A percentile compares a stretch with the other conserved stretches of the same genome.
Conservation (phyloP, 2,329 filamentous ascomycete genomes). For the Ceratocystis cubensis region DNA sequence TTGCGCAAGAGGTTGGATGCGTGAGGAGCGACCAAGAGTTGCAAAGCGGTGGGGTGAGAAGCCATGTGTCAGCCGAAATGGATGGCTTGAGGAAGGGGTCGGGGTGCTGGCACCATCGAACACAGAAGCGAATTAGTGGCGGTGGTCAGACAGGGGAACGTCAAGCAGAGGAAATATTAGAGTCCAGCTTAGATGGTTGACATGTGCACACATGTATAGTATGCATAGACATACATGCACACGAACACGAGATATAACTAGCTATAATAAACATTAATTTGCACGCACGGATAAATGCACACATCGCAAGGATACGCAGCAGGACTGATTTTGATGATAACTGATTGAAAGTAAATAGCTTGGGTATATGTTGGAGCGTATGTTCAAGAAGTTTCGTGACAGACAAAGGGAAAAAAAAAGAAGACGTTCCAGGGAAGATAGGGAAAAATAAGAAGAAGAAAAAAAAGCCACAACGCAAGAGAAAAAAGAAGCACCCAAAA, state of each 20-base stretch:
- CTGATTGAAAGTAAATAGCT: slow-evolving; percentile 13
- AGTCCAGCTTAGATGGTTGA: not conserved
- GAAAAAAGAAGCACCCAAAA: not conserved
- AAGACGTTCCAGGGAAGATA: not conserved
- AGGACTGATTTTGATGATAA: slow-evolving; percentile 18
- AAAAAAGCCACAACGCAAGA: slow-evolving; percentile 22
- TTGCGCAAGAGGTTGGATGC: slow-evolving; percentile 38
- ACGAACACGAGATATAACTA: not conserved
- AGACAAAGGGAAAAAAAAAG: slow-evolving; percentile 22
- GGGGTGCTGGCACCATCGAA: not conserved
- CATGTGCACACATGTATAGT: not conserved
- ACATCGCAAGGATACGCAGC: not conserved
- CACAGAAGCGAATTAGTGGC: not conserved
- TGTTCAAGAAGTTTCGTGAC: slow-evolving; percentile 12
- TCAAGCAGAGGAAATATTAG: not conserved
- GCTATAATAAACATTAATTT: not conserved
- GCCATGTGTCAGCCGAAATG: not conserved
- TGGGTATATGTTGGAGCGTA: slow-evolving; percentile 6
- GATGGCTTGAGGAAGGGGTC: not conserved
- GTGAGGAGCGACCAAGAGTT: slow-evolving; percentile 7
- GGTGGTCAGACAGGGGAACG: not conserved
- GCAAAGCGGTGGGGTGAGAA: not conserved
- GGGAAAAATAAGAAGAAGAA: slow-evolving; percentile 22
- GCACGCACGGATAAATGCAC: not conserved
- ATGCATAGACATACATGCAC: not conserved